These are phyloP conservation scores for Fusarium mexicanum DNA, from an alignment of 2,329 filamentous ascomycete genomes.

Conservation along the genomic window DNA sequence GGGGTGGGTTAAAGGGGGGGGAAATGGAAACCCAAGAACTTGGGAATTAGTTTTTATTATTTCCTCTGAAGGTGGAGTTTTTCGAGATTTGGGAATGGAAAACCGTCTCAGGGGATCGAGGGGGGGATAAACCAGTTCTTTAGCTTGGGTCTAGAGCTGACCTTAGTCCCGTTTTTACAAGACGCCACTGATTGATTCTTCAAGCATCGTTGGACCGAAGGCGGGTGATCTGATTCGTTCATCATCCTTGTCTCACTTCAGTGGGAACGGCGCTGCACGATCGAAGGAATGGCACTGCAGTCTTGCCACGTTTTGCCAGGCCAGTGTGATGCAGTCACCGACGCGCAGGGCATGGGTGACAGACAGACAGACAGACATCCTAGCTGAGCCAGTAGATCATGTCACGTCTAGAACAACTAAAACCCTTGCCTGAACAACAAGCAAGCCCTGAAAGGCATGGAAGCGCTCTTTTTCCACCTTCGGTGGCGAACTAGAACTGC, in stretches of 20 bases:
- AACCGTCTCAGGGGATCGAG: constrained; percentile 16
- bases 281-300: constrained; percentile 5
- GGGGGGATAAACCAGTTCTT: background rate
- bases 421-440: background rate
- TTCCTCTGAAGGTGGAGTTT: constrained; percentile 21
- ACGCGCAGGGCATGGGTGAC: background rate
- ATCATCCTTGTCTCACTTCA: background rate
- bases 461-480: background rate
- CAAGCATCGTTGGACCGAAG: background rate
- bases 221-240: background rate
- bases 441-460: background rate
- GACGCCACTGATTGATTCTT: background rate
- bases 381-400: background rate
- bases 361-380: too few relatives aligned
- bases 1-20: constrained; percentile 29
- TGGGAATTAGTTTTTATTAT: constrained; percentile 23
- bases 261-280: background rate
- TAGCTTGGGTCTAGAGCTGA: background rate
- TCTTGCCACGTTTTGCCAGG: background rate
- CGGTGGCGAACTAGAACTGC: background rate
- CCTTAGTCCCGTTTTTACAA: background rate
- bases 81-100: background rate
- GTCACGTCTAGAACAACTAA: background rate
- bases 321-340: background rate
- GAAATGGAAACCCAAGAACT: background rate